phyloP scores from a whole-genome alignment of 2,329 filamentous ascomycete species.

The Geosmithia morbida region DNA sequence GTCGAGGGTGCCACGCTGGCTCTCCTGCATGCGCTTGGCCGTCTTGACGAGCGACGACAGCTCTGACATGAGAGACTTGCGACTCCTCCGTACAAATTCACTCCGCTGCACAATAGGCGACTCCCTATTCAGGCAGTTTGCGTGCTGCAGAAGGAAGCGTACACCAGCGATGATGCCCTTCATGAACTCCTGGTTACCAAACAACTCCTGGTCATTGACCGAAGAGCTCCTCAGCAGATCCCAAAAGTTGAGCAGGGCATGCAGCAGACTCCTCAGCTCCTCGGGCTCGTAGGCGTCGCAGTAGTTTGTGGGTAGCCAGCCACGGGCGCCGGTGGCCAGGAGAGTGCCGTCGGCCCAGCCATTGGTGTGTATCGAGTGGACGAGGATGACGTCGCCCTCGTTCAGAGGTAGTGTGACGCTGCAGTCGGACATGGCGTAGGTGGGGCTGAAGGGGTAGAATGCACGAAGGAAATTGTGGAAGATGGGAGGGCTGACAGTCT shows the following conservation, averaged over 20 bases:
- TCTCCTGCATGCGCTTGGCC: constrained; percentile 71
- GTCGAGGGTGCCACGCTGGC: constrained; percentile 35
- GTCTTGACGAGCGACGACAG: constrained; percentile 81
- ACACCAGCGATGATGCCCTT: constrained; percentile 89
- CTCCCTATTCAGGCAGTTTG: constrained; percentile 76
- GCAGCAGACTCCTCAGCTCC: constrained; percentile 71
- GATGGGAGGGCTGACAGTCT: constrained; percentile 35
- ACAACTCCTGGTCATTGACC: constrained; percentile 61
- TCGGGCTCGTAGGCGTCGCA: constrained; percentile 89
- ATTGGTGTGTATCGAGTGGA: constrained; percentile 95
- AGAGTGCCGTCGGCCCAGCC: constrained; percentile 97
- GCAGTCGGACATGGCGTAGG: constrained; percentile 60
- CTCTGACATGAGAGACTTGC: constrained; percentile 80
- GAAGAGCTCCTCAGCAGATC: constrained; percentile 70
- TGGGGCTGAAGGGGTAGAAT: constrained; percentile 83
- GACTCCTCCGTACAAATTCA: constrained; percentile 61
- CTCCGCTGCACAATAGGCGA: constrained; percentile 60
- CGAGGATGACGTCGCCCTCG: constrained; percentile 81
- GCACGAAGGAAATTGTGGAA: constrained; percentile 94
- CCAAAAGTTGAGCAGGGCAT: constrained; percentile 83
- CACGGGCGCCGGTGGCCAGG: constrained; percentile 69
- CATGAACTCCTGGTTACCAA: constrained; percentile 87
- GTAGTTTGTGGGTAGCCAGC: constrained; percentile 97
- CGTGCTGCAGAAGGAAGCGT: constrained; percentile 75
- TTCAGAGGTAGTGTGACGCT: constrained; percentile 81